phyloP scores from a whole-genome alignment of 2,329 filamentous ascomycete genomes.

The Fusarium sp. region DNA sequence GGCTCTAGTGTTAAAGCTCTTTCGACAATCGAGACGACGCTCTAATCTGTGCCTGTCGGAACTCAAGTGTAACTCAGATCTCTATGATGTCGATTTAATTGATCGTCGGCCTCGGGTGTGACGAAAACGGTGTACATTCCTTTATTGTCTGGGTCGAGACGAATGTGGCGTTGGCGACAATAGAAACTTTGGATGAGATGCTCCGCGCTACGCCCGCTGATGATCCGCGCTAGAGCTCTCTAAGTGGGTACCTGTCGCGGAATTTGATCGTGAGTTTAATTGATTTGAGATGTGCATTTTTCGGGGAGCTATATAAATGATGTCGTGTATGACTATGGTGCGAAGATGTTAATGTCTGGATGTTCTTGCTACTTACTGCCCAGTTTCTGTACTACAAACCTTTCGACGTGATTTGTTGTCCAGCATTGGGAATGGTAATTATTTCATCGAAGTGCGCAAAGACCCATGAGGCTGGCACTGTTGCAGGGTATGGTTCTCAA shows the following conservation, averaged over 20 bases:
- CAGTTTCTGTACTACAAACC: fast-evolving
- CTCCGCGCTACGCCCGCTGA: neutral
- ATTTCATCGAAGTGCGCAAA: neutral
- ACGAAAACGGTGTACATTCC: neutral
- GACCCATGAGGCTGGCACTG: neutral
- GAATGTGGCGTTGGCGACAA: neutral
- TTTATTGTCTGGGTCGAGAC: neutral
- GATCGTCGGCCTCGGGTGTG: neutral
- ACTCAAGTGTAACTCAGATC: fast-evolving
- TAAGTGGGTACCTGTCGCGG: fast-evolving
- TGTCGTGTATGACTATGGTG: neutral
- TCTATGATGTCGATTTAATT: neutral
- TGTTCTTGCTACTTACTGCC: neutral
- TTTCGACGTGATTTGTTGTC: neutral
- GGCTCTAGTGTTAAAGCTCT: neutral
- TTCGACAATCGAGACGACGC: neutral
- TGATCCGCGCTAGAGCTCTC: neutral
- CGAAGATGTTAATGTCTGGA: fast-evolving
- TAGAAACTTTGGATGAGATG: neutral
- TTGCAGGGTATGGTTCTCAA: neutral
- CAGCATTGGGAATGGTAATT: neutral
- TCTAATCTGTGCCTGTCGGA: too few relatives aligned
- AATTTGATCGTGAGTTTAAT: neutral
- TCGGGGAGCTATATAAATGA: neutral
- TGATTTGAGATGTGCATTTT: neutral